phyloP scores from a whole-genome alignment of 2,329 filamentous ascomycete genomes.

The Beauveria sp. region DNA sequence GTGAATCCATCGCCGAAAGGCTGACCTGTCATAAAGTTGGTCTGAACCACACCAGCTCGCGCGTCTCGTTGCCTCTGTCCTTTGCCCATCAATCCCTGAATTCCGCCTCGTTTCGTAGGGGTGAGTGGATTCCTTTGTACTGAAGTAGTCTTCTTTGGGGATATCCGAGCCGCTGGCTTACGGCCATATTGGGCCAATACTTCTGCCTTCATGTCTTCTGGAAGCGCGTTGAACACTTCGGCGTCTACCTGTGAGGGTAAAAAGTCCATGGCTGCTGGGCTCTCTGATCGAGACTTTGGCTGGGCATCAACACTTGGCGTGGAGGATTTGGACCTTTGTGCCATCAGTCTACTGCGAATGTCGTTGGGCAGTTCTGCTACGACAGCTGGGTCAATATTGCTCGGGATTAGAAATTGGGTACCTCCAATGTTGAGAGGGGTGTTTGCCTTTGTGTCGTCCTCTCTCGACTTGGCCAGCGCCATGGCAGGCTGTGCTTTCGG shows the following conservation, averaged over 20 bases:
- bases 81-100: slow-evolving; percentile 32
- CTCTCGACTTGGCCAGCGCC: slow-evolving; percentile 40
- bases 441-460: slow-evolving; percentile 47
- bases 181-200: slow-evolving; percentile 63
- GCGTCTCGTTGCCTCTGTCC: slow-evolving; percentile 45
- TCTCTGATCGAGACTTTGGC: slow-evolving; percentile 28
- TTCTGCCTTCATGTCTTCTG: slow-evolving; percentile 78
- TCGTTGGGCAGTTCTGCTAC: slow-evolving; percentile 76
- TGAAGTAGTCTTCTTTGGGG: slow-evolving; percentile 49
- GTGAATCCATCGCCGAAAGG: slow-evolving; percentile 20
- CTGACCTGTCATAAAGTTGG: slow-evolving; percentile 55
- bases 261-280: slow-evolving; percentile 28
- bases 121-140: slow-evolving; percentile 45
- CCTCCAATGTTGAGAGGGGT: slow-evolving; percentile 70
- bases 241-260: slow-evolving; percentile 78
- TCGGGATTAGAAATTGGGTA: slow-evolving; percentile 87
- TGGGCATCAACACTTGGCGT: slow-evolving; percentile 19
- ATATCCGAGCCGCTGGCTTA: slow-evolving; percentile 35
- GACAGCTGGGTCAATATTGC: slow-evolving; percentile 72
- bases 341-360: slow-evolving; percentile 68
- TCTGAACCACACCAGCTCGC: slow-evolving; percentile 59
- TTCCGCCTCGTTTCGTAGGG: slow-evolving; percentile 56
- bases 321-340: slow-evolving; percentile 36
- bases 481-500: slow-evolving; percentile 46
- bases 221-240: slow-evolving; percentile 74